phyloP scores from a whole-genome alignment of 2,329 filamentous ascomycete species.

The Drechslera avenae region DNA sequence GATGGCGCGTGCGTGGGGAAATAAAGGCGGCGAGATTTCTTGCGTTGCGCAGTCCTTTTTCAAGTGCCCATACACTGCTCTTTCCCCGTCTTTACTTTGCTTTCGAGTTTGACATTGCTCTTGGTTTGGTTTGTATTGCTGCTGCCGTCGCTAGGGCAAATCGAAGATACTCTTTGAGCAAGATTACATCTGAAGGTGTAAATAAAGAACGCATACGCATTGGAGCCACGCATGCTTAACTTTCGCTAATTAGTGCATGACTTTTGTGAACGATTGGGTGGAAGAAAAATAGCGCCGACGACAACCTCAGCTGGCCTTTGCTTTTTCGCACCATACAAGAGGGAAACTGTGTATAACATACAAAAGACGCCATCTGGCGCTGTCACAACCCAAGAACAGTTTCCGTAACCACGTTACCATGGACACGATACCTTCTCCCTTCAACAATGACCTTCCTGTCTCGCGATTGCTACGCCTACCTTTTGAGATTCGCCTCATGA shows the following conservation, averaged over 20 bases:
- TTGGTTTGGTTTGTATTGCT: too few relatives aligned
- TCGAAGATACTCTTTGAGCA: too few relatives aligned
- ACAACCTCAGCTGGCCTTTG: neutral
- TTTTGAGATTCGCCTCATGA: conserved; percentile 54
- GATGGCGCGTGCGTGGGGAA: too few relatives aligned
- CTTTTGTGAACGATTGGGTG: neutral
- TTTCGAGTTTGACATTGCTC: too few relatives aligned
- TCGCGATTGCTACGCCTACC: conserved; percentile 53
- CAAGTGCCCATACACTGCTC: neutral
- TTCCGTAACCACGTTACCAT: conserved; percentile 4
- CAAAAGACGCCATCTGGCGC: neutral
- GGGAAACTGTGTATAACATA: neutral
- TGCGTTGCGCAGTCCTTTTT: conserved; percentile 1
- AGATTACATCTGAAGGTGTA: too few relatives aligned
- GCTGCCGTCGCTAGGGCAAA: too few relatives aligned
- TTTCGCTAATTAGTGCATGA: neutral
- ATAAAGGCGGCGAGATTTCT: neutral
- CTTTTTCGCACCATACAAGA: neutral
- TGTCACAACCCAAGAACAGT: neutral
- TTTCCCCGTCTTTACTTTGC: neutral
- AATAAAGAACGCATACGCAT: neutral
- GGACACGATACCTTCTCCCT: neutral
- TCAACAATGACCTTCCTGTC: conserved; percentile 9
- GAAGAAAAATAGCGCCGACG: too few relatives aligned
- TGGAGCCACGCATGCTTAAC: conserved; percentile 1